Conservation (phyloP, 2,329 filamentous ascomycete species). For the Madurella mycetomatis region DNA sequence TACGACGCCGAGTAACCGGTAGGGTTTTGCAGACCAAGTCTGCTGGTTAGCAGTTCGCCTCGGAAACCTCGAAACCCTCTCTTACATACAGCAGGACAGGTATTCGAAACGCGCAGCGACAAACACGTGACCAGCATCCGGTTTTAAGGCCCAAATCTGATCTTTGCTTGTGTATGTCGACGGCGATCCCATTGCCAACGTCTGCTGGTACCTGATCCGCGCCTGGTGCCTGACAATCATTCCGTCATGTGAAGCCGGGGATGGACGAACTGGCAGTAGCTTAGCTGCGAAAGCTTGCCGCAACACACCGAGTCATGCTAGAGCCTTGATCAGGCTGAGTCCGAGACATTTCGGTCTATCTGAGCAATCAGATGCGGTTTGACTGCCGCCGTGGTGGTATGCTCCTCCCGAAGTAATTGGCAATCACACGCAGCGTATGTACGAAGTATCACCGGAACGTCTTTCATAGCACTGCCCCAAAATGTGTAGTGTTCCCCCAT, state of each 20-base stretch:
- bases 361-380: slow-evolving; percentile 2
- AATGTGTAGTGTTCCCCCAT: background rate
- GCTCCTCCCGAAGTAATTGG: no score
- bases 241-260: background rate
- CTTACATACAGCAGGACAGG: background rate
- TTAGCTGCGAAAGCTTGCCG: no score
- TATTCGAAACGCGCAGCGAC: background rate
- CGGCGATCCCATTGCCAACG: slow-evolving; percentile 5
- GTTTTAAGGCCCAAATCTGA: no score
- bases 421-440: no score
- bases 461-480: no score
- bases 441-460: no score
- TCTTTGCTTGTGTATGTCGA: no score
- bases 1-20: background rate
- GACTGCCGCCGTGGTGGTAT: background rate
- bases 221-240: slow-evolving; percentile 18
- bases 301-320: no score
- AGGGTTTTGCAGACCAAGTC: no score
- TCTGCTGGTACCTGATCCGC: slow-evolving; percentile 15
- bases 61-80: background rate
- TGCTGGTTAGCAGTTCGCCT: no score
- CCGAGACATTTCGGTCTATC: slow-evolving; percentile 9
- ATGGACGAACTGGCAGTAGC: no score
- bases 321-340: slow-evolving; percentile 2
- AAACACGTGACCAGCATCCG: slow-evolving; percentile 2